Base-by-base conservation (phyloP, 2,329 filamentous ascomycete genomes). In the Raffaelea albimanens region DNA sequence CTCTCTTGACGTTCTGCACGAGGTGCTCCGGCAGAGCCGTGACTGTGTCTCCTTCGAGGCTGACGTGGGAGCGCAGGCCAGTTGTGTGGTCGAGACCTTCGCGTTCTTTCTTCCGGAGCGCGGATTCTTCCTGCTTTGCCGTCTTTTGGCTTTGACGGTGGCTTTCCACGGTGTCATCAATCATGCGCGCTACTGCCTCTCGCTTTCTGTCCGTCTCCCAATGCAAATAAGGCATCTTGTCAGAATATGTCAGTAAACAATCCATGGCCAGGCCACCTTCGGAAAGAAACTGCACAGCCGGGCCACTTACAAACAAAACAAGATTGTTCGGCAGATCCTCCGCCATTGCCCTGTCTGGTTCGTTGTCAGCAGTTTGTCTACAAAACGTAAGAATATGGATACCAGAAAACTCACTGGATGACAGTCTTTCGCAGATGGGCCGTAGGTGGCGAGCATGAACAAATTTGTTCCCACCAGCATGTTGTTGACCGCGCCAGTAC, bases 221-320 rank as follows among this genome's bases (percentile, higher is more conserved):
- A 21, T 70, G 66, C 2, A 69, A 59, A 39, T 62, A 68, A 2
- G 65, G 65, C 60, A 67, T 64, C 65, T 68, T 19, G 11, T 5
- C 4, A 14, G 7, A 23, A 29, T 7, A 29, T 4, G 11, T 4
- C 23, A 7, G n/a, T 31, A 18, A 40, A 21, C 39, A 20, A n/a
- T n/a, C n/a, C n/a, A n/a, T n/a, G n/a, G n/a, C n/a, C n/a, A n/a
- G n/a, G n/a, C n/a, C n/a, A n/a, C n/a, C 39, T 29, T 38, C 0
- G 23, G 19, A 18, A 10, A 19, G 23, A 43, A 31, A 5, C 16
- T 5, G 13, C 14, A 18, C 11, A 21, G 8, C 13, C 21, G 16
- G 13, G 33, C 7, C 8, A 54, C 58, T 33, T 52, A 63, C 60
- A 50, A 64, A 66, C 1, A 65, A 48, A 0, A 57, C 60, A 5